Evolutionary conservation across 495 filamentous ascomycete genomes (phyloP), one percentile per base, ranked within the genome.

Genomic region (Aspergillus leporis): DNA sequence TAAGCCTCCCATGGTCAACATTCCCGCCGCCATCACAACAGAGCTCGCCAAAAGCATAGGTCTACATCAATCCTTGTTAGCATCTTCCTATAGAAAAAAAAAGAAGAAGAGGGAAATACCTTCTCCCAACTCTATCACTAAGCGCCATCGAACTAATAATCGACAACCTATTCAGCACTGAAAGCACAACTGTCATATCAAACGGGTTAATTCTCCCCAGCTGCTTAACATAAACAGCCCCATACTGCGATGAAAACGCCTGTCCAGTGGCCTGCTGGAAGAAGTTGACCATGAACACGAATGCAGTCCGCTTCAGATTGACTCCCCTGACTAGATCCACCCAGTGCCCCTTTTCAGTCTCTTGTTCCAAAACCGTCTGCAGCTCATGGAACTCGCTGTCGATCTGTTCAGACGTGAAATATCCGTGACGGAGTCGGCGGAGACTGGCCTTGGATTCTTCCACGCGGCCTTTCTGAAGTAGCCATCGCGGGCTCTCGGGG

Each of bases 241-340:
- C 55, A 46, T 61, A 58, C 49, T 61, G 59, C 12, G 53, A 56
- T 0, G 49, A 14, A 23, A 61, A 61, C 19, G 59, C 53, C 51
- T 61, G 59, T 1, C 59, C 59, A 32, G 59, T 56, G 3, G 48
- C 48, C 34, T 61, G 59, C 40, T 61, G 53, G 23, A 61, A 61
- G 41, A 61, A 61, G 40, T 57, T 61, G 36, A 51, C 54, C 8
- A 53, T 53, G 31, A 40, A 36, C n/a, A 57, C 59, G 1, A 61
- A 31, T n/a, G 52, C 31, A 7, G 59, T 61, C 5, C 59, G 53
- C 48, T 49, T 41, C 38, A 46, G 31, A 36, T 56, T 57, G 0
- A 40, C 41, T 18, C 28, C 38, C 12, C 32, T 53, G 31, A 55
- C 53, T 2, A 60, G 51, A 14, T 60, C 58, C 10, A 19, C 22